Conservation (phyloP, 192 early-diverging fungal species). For the Linnemannia exigua region DNA sequence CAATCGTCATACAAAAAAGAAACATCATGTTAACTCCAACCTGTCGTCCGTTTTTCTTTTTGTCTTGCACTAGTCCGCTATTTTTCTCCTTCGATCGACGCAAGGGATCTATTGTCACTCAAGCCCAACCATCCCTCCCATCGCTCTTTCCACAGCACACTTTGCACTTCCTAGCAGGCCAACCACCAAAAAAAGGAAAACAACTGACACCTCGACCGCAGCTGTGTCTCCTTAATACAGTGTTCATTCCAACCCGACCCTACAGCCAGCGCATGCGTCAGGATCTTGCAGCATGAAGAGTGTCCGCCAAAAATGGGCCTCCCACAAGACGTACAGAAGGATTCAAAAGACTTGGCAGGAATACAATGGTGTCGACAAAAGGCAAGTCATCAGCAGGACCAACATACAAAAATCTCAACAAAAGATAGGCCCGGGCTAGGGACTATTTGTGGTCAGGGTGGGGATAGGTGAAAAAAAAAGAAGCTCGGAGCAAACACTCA, state of each 20-base stretch:
- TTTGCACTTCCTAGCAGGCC: background rate
- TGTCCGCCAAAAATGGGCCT: constrained; percentile 61
- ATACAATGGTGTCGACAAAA: constrained; percentile 49
- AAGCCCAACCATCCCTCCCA: background rate
- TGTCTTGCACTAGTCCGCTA: background rate
- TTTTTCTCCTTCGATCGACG: too few relatives aligned
- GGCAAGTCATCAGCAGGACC: constrained; percentile 26
- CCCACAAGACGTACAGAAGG: constrained; percentile 56
- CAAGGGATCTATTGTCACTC: background rate
- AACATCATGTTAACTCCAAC: background rate
- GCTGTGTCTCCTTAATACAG: too few relatives aligned
- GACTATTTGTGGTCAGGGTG: too few relatives aligned
- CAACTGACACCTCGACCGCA: background rate
- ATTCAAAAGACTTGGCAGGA: constrained; percentile 58
- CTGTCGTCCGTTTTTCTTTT: background rate
- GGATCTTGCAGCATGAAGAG: constrained; percentile 50
- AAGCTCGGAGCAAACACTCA: background rate
- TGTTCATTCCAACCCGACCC: background rate
- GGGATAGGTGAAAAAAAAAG: background rate
- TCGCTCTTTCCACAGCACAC: background rate
- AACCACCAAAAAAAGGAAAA: too few relatives aligned
- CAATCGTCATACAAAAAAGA: background rate
- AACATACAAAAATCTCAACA: too few relatives aligned
- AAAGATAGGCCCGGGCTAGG: too few relatives aligned
- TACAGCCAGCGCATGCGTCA: constrained; percentile 43